Base-by-base conservation (phyloP, 2,329 filamentous ascomycete species). In the Cordyceps javanica region DNA sequence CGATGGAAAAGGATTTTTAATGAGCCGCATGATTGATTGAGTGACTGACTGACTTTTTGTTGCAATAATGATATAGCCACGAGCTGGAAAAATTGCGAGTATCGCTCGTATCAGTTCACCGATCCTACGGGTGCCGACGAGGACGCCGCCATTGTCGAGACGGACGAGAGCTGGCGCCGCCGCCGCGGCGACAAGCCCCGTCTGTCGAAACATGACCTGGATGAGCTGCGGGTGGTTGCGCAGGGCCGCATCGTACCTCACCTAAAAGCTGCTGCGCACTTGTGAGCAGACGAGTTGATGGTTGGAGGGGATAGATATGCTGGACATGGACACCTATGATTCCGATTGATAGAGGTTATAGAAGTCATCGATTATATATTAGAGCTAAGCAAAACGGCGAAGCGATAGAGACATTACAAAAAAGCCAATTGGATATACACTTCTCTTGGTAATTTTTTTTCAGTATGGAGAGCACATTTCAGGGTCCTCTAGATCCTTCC, bases 81-180 rank as follows among this genome's bases (percentile, higher is more conserved):
- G 10, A 86, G 83, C 6, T 92, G 89, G 89, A 67, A 70, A 9
- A 92, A 92, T 69, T 86, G 86, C 54, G 88, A 92, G 72, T 86
- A 77, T 68, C 82, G 89, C 59, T 83, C 83, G 5, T 91, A 86
- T 69, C 74, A 77, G 49, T 90, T 91, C 67, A 76, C 71, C 26
- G 79, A 85, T 39, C 68, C 76, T 11, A 72, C 70, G 0, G 78
- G 80, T 54, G 68, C 73, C 19, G 80, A 86, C 58, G 68, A 71
- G 2, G 70, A 77, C 23, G 80, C 79, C 3, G 67, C 68, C 2
- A 64, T 84, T 10, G 65, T 67, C 48, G 82, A 84, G 70, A 81
- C 78, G 9, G 62, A 70, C 13, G 70, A 73, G 61, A 82, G 80
- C 67, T 77, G 76, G 73, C 63, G 68, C 25, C 69, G 73, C 53